These are phyloP conservation scores for Exutisphaerella laricina DNA, from an alignment of 2,329 filamentous ascomycete species.

Conservation along the genomic window DNA sequence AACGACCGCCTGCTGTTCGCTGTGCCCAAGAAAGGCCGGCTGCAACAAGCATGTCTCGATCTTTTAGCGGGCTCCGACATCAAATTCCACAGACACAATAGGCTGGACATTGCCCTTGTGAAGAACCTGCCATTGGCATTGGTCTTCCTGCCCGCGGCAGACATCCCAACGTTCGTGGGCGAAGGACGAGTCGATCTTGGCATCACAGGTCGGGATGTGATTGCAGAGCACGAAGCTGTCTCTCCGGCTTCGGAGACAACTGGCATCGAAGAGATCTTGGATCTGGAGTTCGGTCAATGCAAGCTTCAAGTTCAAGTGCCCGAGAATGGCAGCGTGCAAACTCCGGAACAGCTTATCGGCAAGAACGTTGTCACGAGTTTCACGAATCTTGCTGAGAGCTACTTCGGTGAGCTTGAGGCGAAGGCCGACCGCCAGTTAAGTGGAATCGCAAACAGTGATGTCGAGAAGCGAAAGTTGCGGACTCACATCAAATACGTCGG, in stretches of 20 bases:
- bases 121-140: slow-evolving; percentile 95
- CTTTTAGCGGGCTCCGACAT: slow-evolving; percentile 91
- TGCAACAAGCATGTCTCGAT: slow-evolving; percentile 82
- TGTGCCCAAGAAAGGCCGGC: slow-evolving; percentile 97
- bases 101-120: slow-evolving; percentile 94
- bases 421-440: slow-evolving; percentile 38
- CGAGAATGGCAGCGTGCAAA: slow-evolving; percentile 66
- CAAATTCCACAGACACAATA: slow-evolving; percentile 90
- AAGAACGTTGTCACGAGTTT: slow-evolving; percentile 96
- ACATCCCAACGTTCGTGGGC: slow-evolving; percentile 96
- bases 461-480: slow-evolving; percentile 53
- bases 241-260: slow-evolving; percentile 44
- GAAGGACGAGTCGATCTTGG: slow-evolving; percentile 90
- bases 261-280: slow-evolving; percentile 78
- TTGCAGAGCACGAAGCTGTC: slow-evolving; percentile 66
- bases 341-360: slow-evolving; percentile 73
- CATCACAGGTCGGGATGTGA: slow-evolving; percentile 90
- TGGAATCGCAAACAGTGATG: slow-evolving; percentile 32
- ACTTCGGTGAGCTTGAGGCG: slow-evolving; percentile 74
- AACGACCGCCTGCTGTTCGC: slow-evolving; percentile 92
- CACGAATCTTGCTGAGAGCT: slow-evolving; percentile 72
- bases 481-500: slow-evolving; percentile 93
- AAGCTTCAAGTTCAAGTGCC: slow-evolving; percentile 97
- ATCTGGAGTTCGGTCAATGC: slow-evolving; percentile 85
- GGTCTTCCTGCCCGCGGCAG: slow-evolving; percentile 91